A percentile compares a stretch with the other conserved stretches of the same genome.
Evolutionary conservation across 208 protist species (phyloP).

Genomic region (Tritrichomonas musculus): DNA sequence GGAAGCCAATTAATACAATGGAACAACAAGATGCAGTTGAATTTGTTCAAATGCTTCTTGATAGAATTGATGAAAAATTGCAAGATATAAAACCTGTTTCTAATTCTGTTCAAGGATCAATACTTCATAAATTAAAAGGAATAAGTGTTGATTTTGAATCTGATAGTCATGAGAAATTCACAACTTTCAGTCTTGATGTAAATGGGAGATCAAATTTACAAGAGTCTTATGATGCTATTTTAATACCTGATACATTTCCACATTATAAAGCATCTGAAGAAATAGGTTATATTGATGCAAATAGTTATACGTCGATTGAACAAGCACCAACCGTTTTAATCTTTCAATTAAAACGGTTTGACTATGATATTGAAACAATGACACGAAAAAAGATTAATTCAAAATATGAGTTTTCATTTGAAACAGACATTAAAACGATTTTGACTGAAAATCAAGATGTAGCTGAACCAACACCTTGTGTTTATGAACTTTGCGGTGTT

Average conservation of each 20-base stretch:
- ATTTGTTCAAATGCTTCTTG: not conserved
- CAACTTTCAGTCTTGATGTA: not conserved
- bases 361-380: not conserved
- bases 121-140: not conserved
- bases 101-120: not conserved
- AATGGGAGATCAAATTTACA: not conserved
- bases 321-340: not conserved
- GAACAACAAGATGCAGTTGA: constrained; percentile 27
- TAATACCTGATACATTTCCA: not conserved
- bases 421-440: not conserved
- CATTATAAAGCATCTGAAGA: not conserved
- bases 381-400: not conserved
- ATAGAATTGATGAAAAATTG: constrained; percentile 15
- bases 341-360: not conserved
- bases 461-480: not conserved
- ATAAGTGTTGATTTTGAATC: not conserved
- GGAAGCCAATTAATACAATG: not conserved
- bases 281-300: constrained; percentile 2
- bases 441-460: not conserved
- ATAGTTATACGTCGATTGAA: not conserved
- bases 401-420: not conserved
- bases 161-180: not conserved
- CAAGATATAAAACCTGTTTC: not conserved
- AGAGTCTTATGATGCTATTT: not conserved
- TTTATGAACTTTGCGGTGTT: not conserved